Base-by-base conservation (phyloP, 2,329 filamentous ascomycete species). In the Pestalotiopsis fici region DNA sequence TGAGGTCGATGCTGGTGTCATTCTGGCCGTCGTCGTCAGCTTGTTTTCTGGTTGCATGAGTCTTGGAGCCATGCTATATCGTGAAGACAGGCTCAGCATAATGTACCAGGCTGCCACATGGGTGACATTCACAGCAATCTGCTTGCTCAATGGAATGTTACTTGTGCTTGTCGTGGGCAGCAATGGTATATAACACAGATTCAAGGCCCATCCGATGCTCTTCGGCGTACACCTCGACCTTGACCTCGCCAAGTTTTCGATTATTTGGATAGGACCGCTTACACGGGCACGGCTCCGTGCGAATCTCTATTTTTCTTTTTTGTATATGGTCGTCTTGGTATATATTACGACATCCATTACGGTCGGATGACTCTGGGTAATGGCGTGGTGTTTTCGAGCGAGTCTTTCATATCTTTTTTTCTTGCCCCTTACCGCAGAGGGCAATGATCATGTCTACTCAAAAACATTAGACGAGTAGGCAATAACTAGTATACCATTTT, bases 1-100 rank as follows among this genome's bases (percentile, higher is more conserved):
- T n/a, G 89, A 93, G 76, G 93, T 95, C 3, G 91, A 95, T 73
- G 88, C 87, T 0, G 76, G 90, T 9, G 91, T 93, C 2, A 84
- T 92, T 1, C 83, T 93, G 54, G 92, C 91, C 11, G 89, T 91
- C 18, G 84, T 92, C 37, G 83, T 87, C 35, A 92, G 90, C 70
- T 76, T 94, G 54, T 84, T 89, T 68, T 89, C 89, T 72, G 88
- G 88, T 0, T 87, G 89, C 59, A 81, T 86, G 13, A 91, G 85
- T 1, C 82, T 93, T 6, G 88, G 86, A 39, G 84, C 87, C 75
- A 85, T 87, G 70, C 76, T 90, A 13, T 85, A 86, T 63, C 83
- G 88, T 43, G 78, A 81, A 54, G 83, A 85, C 61, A 75, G 73
- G 15, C 72, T 87, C 9, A 74, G 81, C 3, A 74, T 83, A 65